A percentile compares a stretch with the other conserved stretches of the same genome.
phyloP scores from a whole-genome alignment of 169 alveolate species.

The Plasmodium billcollinsi region DNA sequence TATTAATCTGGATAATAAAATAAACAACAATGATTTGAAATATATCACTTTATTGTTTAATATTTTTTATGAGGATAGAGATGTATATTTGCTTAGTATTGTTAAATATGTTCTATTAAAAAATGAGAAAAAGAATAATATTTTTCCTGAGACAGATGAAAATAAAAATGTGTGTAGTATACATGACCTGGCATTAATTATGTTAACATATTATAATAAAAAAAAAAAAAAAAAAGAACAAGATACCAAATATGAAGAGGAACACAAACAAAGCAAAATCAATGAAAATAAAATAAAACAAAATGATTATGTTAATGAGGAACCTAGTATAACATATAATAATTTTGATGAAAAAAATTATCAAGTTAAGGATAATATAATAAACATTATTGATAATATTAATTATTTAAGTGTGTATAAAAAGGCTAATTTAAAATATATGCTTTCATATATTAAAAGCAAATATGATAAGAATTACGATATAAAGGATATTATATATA shows the following conservation, averaged over 20 bases:
- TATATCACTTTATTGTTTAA: slow-evolving; percentile 42
- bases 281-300: too few relatives aligned
- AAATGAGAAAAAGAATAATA: too few relatives aligned
- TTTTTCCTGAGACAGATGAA: too few relatives aligned
- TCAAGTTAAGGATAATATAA: slow-evolving; percentile 14
- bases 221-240: not conserved
- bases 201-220: slow-evolving; percentile 34
- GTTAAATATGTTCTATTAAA: slow-evolving; percentile 19
- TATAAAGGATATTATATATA: slow-evolving; percentile 23
- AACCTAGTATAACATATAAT: not conserved
- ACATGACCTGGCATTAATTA: slow-evolving; percentile 31
- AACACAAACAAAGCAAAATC: too few relatives aligned
- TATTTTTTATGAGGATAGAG: slow-evolving; percentile 16
- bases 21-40: slow-evolving; percentile 44
- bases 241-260: not conserved
- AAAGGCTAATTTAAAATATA: slow-evolving; percentile 14
- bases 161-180: slow-evolving; percentile 19
- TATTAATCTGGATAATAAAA: slow-evolving; percentile 20
- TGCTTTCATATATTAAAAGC: slow-evolving; percentile 6
- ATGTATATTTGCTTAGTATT: slow-evolving; percentile 25
- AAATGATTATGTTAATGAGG: not conserved
- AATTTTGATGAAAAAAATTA: not conserved
- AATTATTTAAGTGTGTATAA: slow-evolving; percentile 8
- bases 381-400: slow-evolving; percentile 22
- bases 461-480: not conserved